A percentile compares a stretch with the other conserved stretches of the same genome.
Evolutionary conservation across 2,329 filamentous ascomycete species (phyloP).

Genomic region (Aspergillaceae sp.): DNA sequence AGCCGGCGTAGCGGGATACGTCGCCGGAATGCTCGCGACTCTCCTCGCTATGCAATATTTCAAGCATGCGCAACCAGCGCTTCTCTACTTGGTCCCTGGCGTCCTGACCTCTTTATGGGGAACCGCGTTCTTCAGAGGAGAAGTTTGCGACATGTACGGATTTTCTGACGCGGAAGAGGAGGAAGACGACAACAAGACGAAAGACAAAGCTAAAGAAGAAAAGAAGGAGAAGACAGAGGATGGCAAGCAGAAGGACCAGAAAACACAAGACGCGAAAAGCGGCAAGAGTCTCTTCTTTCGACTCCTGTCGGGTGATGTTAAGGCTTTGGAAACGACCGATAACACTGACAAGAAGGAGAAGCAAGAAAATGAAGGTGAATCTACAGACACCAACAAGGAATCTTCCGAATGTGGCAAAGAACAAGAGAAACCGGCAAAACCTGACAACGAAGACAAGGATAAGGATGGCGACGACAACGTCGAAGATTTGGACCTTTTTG

Average conservation of each 20-base stretch:
- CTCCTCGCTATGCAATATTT: conserved; percentile 68
- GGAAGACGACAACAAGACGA: conserved; percentile 16
- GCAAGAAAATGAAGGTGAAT: background rate
- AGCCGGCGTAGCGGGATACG: conserved; percentile 67
- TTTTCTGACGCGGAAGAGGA: conserved; percentile 61
- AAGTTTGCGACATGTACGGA: conserved; percentile 66
- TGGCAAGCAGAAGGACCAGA: conserved; percentile 26
- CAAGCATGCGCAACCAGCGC: conserved; percentile 75
- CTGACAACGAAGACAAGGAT: background rate
- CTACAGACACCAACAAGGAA: background rate
- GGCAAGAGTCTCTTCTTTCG: conserved; percentile 18
- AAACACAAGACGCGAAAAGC: conserved; percentile 42
- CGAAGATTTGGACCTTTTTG: conserved; percentile 20
- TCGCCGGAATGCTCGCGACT: conserved; percentile 67
- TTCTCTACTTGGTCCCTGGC: conserved; percentile 85
- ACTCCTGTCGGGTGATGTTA: conserved; percentile 18
- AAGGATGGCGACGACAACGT: conserved; percentile 7
- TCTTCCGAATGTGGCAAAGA: background rate
- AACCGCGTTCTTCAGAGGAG: conserved; percentile 62
- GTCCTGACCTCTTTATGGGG: conserved; percentile 68
- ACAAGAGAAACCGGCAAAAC: conserved; percentile 9
- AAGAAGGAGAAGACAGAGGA: conserved; percentile 33
- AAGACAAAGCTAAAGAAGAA: conserved; percentile 29
- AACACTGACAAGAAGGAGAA: conserved; percentile 7
- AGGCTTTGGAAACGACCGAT: conserved; percentile 4